phyloP scores from a whole-genome alignment of 176 grass and related monocot species.

The Oryza nivara region DNA sequence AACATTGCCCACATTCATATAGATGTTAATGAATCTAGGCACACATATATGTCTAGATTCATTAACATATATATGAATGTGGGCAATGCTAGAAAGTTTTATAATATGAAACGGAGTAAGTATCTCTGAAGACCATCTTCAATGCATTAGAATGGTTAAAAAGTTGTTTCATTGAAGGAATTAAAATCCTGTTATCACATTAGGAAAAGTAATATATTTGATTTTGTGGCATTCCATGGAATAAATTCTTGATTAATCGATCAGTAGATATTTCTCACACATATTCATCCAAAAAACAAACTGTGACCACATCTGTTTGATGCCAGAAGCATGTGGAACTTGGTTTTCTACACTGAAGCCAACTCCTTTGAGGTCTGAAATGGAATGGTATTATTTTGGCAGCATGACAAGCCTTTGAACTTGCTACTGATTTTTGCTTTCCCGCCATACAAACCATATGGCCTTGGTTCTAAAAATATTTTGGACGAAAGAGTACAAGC shows the following conservation, averaged over 20 bases:
- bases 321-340: not conserved
- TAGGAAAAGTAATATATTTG: not conserved
- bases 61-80: too few species aligned
- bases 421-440: not conserved
- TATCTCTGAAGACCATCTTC: conserved; percentile 7
- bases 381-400: not conserved
- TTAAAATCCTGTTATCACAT: not conserved
- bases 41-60: too few species aligned
- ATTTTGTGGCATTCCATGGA: not conserved
- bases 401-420: not conserved
- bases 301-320: not conserved
- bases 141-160: not conserved
- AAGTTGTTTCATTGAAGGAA: not conserved
- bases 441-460: not conserved
- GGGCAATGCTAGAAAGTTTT: too few species aligned
- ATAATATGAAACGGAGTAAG: too few species aligned
- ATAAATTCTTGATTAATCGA: not conserved
- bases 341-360: not conserved
- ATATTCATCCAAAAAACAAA: not conserved
- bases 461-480: not conserved
- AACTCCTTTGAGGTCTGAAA: not conserved
- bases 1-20: too few species aligned
- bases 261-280: not conserved
- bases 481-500: not conserved
- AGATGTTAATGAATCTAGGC: too few species aligned